Base-by-base conservation (phyloP, 2,329 filamentous ascomycete species). In the Colletotrichum zoysiae region DNA sequence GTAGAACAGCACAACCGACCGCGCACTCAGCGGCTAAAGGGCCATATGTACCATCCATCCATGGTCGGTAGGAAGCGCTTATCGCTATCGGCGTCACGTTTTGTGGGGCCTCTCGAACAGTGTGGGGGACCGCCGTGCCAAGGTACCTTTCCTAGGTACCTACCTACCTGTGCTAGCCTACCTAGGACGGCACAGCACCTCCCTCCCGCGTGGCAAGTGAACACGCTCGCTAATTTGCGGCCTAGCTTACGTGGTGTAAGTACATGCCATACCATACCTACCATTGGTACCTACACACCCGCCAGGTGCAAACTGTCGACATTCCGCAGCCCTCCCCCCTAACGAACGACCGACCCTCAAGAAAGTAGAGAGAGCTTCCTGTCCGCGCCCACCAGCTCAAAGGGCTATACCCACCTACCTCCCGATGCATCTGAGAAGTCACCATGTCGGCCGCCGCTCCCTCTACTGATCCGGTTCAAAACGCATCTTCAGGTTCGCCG, bases 391-490 rank as follows among this genome's bases (percentile, higher is more conserved):
- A 72, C 59, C 59, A 72, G 70, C 70, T 72, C 70, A 69, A 44
- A 70, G 70, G 70, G 70, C 70, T 72, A 50, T 70, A 33, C 38
- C 14, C 57, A 65, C 44, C 71, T 71, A 65, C 44, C 71, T 71
- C 68, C 67, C 68, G 68, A 73, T 73, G 71, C 65, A 72, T 67
- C 50, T 60, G 69, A 67, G 59, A 63, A 71, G 60, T 48, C 70
- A 75, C 67, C 73, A 80, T 80, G 78, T 77, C 78, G 68, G 76
- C 78, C 57, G 73, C 77, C 65, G 77, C 74, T 59, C 73, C 77
- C 70, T 69, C 74, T 58, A 74, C 72, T 56, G 74, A 74, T 51
- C 71, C 77, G 57, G 74, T 76, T 66, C 76, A 77, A 74, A 76
- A 76, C 74, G 74, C 77, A 73, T 73, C 75, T 65, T 74, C 74